Conservation (phyloP, 2,329 filamentous ascomycete genomes). For the Colletotrichum echinochloae region DNA sequence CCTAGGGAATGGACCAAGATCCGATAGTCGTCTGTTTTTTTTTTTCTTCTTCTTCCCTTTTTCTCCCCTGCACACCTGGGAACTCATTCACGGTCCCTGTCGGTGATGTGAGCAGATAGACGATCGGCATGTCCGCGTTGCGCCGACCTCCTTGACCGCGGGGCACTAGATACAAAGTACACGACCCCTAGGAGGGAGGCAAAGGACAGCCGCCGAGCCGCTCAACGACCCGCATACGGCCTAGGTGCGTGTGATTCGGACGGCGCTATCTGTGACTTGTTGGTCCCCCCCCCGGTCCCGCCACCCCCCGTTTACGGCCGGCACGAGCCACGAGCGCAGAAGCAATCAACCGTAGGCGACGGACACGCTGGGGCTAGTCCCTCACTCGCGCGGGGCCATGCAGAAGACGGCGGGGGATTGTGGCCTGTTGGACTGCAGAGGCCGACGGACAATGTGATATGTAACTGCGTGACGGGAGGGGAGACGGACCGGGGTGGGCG, state of each 20-base stretch:
- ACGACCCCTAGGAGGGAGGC: slow-evolving; percentile 25
- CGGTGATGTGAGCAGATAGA: neutral
- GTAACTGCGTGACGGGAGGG: slow-evolving; percentile 20
- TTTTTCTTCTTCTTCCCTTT: neutral
- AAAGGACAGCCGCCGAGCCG: slow-evolving; percentile 21
- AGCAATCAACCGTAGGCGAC: slow-evolving; percentile 16
- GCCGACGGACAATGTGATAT: neutral
- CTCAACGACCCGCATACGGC: slow-evolving; percentile 34
- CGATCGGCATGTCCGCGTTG: neutral
- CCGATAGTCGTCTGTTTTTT: neutral
- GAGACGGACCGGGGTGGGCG: slow-evolving; percentile 3
- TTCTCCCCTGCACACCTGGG: neutral
- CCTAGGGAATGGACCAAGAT: neutral
- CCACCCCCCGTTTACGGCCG: slow-evolving; percentile 32
- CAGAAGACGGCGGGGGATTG: slow-evolving; percentile 7
- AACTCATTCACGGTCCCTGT: neutral
- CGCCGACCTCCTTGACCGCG: slow-evolving; percentile 3
- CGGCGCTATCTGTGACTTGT: slow-evolving; percentile 40
- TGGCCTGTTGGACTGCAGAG: neutral
- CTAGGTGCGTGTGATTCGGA: slow-evolving; percentile 40
- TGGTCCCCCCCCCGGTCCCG: slow-evolving; percentile 13
- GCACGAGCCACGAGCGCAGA: slow-evolving; percentile 33
- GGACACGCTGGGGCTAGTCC: slow-evolving; percentile 23
- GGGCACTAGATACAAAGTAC: too few species aligned
- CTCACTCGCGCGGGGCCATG: slow-evolving; percentile 27